These are phyloP conservation scores for Drechmeria coniospora DNA, from an alignment of 2,329 filamentous ascomycete species.

Conservation along the genomic window DNA sequence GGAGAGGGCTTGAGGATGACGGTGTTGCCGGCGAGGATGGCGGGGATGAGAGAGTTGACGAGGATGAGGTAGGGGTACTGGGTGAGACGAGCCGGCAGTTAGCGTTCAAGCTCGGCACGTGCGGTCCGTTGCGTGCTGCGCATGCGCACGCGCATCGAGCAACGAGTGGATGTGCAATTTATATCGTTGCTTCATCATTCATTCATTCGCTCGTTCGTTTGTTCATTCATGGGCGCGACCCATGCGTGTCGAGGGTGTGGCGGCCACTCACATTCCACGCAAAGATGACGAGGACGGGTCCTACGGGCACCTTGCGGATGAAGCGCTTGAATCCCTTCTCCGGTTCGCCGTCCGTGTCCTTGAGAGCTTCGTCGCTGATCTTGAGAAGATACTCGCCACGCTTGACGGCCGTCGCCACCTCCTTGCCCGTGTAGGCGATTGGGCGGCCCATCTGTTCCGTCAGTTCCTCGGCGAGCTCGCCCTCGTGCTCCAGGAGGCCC, in stretches of 20 bases:
- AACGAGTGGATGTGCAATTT: too few relatives aligned
- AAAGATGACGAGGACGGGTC: conserved; percentile 78
- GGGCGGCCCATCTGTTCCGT: conserved; percentile 93
- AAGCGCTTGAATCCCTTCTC: conserved; percentile 85
- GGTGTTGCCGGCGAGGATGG: conserved; percentile 77
- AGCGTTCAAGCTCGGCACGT: neutral
- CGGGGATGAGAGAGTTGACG: conserved; percentile 82
- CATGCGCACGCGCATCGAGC: neutral
- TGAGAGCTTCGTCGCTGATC: conserved; percentile 63
- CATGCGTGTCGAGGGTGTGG: conserved; percentile 1
- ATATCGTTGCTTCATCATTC: too few relatives aligned
- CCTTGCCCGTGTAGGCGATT: conserved; percentile 71
- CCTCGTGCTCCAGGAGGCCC: conserved; percentile 52
- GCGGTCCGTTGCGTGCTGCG: neutral
- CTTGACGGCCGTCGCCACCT: conserved; percentile 73
- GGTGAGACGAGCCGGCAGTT: conserved; percentile 3
- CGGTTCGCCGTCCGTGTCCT: conserved; percentile 65
- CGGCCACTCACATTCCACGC: conserved; percentile 92
- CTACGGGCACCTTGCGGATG: conserved; percentile 76
- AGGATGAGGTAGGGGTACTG: conserved; percentile 92
- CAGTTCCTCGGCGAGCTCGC: conserved; percentile 70
- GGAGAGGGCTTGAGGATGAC: conserved; percentile 92
- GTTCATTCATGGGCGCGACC: too few relatives aligned
- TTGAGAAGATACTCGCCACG: conserved; percentile 75
- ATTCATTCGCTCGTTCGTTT: too few relatives aligned